Percentiles rank a stretch among this genome's conserved stretches.
These are phyloP conservation scores for Pseudogymnoascus sp. DNA, from an alignment of 2,329 filamentous ascomycete species.

Conservation along the genomic window DNA sequence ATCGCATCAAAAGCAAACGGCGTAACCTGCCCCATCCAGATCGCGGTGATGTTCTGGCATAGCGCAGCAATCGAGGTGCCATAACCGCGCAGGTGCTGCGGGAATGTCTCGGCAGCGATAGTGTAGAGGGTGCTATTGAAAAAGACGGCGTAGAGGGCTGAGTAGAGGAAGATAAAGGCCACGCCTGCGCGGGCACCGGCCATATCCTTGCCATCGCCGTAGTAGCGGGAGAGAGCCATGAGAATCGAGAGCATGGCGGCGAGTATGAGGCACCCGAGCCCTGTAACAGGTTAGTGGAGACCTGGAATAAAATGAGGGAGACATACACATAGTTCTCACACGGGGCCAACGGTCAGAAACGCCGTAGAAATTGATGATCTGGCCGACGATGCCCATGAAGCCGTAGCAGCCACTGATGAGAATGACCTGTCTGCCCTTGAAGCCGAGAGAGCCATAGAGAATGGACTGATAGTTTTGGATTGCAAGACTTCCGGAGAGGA, in stretches of 20 bases:
- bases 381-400: slow-evolving; percentile 28
- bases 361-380: slow-evolving; percentile 26
- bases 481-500: slow-evolving; percentile 26
- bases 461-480: slow-evolving; percentile 31
- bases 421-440: slow-evolving; percentile 40
- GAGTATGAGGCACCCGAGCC: slow-evolving; percentile 24
- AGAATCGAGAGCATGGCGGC: slow-evolving; percentile 24
- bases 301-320: slow-evolving; percentile 14
- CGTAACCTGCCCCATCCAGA: slow-evolving; percentile 28
- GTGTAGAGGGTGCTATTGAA: slow-evolving; percentile 29
- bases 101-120: slow-evolving; percentile 27
- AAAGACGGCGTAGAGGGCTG: slow-evolving; percentile 26
- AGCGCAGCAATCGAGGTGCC: slow-evolving; percentile 26
- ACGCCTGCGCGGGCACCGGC: slow-evolving; percentile 23
- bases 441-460: slow-evolving; percentile 38
- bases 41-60: slow-evolving; percentile 26
- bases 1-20: slow-evolving; percentile 27
- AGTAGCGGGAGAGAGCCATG: slow-evolving; percentile 22
- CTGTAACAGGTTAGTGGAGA: slow-evolving; percentile 17
- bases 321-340: slow-evolving; percentile 11
- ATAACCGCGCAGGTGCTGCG: slow-evolving; percentile 21
- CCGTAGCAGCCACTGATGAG: slow-evolving; percentile 41
- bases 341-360: slow-evolving; percentile 29
- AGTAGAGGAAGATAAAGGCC: slow-evolving; percentile 30
- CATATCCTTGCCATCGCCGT: slow-evolving; percentile 13